Conservation (phyloP, 2,329 filamentous ascomycete species). For the Aspergillus tubingensis region DNA sequence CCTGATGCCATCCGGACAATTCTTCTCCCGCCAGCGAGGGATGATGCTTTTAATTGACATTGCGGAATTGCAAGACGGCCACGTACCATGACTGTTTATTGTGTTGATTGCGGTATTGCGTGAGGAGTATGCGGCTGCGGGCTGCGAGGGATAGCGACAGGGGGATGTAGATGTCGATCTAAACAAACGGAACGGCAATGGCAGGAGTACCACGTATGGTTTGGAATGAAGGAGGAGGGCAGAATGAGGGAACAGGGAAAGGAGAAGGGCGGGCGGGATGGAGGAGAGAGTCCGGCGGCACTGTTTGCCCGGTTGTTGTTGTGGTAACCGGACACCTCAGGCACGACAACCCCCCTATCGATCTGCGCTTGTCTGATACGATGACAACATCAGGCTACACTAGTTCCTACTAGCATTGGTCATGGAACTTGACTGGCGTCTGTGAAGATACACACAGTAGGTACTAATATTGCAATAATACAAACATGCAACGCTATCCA, state of each 20-base stretch:
- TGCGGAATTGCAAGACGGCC: not conserved
- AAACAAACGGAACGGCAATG: not conserved
- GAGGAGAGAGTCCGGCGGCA: not conserved
- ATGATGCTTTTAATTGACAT: not conserved
- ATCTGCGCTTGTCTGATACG: not conserved
- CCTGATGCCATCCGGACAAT: not conserved
- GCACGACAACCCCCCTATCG: not conserved
- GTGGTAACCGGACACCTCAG: constrained; percentile 23
- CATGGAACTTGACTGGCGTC: too few species aligned
- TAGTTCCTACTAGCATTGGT: too few species aligned
- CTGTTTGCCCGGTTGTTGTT: constrained; percentile 20
- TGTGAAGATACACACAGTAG: too few species aligned
- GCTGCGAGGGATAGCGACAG: constrained; percentile 6
- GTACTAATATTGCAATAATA: too few species aligned
- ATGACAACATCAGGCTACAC: too few species aligned
- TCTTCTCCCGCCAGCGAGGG: not conserved
- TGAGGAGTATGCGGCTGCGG: constrained; percentile 11
- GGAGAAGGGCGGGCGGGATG: constrained; percentile 8
- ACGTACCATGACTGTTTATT: constrained; percentile 18
- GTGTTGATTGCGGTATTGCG: not conserved
- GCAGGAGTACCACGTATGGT: not conserved
- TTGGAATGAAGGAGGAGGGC: constrained; percentile 10
- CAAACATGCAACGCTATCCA: not conserved
- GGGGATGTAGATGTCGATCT: not conserved
- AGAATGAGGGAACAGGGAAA: constrained; percentile 9